Percentiles rank a stretch among this genome's conserved stretches.
Evolutionary conservation across 306 rosid genomes (phyloP).

Genomic region (Rubus parviflorus): DNA sequence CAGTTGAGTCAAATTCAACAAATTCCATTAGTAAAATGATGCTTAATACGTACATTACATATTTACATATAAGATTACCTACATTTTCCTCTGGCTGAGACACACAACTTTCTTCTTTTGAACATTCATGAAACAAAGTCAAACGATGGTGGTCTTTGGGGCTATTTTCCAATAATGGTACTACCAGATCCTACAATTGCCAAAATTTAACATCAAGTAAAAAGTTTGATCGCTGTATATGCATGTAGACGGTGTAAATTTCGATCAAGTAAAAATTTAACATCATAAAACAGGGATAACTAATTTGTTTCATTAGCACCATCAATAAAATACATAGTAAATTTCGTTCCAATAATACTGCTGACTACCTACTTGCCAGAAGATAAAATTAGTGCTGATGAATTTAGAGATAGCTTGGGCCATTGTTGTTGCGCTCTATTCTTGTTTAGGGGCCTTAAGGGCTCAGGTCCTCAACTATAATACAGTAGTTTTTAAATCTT

Average conservation of each 20-base stretch:
- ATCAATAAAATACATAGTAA: too few species aligned
- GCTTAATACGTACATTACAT: neutral
- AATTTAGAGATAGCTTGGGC: too few species aligned
- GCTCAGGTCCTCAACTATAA: too few species aligned
- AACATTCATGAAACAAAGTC: too few species aligned
- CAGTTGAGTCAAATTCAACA: too few species aligned
- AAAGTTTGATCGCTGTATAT: neutral
- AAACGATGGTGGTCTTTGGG: neutral
- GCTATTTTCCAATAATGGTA: neutral
- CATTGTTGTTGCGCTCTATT: too few species aligned
- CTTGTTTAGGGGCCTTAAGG: too few species aligned
- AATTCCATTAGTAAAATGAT: neutral
- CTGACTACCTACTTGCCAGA: constrained; percentile 2
- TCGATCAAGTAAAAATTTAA: too few species aligned
- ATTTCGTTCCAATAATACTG: neutral
- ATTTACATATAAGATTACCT: neutral
- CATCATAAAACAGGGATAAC: neutral
- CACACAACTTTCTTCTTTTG: neutral
- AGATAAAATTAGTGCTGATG: constrained; percentile 4
- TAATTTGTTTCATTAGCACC: neutral
- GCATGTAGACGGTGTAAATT: too few species aligned
- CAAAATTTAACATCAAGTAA: neutral
- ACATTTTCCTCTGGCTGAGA: neutral
- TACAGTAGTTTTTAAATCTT: too few species aligned
- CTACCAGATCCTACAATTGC: neutral